Evolutionary conservation across 2,329 filamentous ascomycete genomes (phyloP), one percentile per base, ranked within the genome.

Genomic region (Akanthomyces muscarius): DNA sequence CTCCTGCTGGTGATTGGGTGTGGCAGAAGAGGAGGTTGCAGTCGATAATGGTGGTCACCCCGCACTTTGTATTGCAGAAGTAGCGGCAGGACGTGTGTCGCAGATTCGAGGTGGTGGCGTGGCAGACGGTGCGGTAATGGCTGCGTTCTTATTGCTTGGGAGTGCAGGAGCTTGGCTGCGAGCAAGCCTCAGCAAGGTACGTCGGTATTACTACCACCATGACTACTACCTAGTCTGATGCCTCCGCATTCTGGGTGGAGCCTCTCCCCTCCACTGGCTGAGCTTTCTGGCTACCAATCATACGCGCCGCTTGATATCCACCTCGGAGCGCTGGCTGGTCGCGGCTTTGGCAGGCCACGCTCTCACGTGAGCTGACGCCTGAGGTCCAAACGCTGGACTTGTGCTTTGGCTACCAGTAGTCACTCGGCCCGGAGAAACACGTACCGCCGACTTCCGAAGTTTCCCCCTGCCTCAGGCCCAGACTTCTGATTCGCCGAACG

Each of bases 81-180:
- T 47, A 61, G 50, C 45, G 41, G 42, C 38, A 61, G 14, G 44
- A 52, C 45, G 42, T 44, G 54, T 59, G 28, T 41, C 6, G 61
- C 23, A 59, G 30, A 33, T 55, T 48, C 23, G 66, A 66, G 64
- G 65, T 67, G 59, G 45, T 61, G 57, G 59, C 44, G 50, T 61
- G 59, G 51, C 42, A 48, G 38, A 54, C 30, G 42, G 58, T 41
- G 66, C 38, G 50, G 59, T 55, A 61, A 61, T 55, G 58, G 58
- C 50, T 61, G 59, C 51, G 50, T 61, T 61, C 41, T 61, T 61
- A 61, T 61, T 61, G 59, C 38, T 38, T 38, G 41, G 36, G 21
- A 25, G 54, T 38, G 51, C 25, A 23, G 59, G n/a, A 55, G 50
- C 51, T 61, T 57, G 21, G 48, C 38, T 52, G 47, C 23, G 58